phyloP scores from a whole-genome alignment of 257 asterid species.

The Solanum pinnatisectum region DNA sequence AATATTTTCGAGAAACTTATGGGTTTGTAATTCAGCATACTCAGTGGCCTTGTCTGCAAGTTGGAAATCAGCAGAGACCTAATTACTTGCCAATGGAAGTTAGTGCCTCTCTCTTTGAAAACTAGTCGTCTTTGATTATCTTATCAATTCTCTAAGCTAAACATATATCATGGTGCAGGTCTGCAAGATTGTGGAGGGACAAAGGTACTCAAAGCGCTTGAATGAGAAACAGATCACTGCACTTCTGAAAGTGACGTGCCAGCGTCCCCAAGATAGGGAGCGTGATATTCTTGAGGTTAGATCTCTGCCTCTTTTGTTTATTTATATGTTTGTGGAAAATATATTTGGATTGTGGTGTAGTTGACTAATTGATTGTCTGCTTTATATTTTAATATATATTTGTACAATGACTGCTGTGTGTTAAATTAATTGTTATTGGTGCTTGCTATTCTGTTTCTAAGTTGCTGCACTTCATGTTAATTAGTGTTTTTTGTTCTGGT shows the following conservation, averaged over 20 bases:
- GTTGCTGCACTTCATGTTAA: not conserved
- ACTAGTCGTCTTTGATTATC: not conserved
- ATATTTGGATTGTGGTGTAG: not conserved
- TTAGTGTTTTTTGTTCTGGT: not conserved
- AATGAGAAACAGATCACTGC: slow-evolving; percentile 93
- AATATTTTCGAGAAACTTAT: slow-evolving; percentile 76
- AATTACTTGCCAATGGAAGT: slow-evolving; percentile 98
- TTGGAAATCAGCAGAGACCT: slow-evolving; percentile 81
- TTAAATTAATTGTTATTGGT: not conserved
- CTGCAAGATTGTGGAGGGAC: slow-evolving; percentile 93
- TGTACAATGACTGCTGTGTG: too few relatives aligned
- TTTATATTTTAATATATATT: not conserved
- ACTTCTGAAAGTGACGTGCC: slow-evolving; percentile 89
- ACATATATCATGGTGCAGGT: slow-evolving; percentile 35
- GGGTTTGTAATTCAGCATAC: slow-evolving; percentile 68
- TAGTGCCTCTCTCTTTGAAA: not conserved
- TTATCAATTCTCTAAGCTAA: not conserved
- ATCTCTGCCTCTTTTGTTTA: not conserved
- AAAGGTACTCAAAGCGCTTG: slow-evolving; percentile 82
- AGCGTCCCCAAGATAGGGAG: slow-evolving; percentile 86
- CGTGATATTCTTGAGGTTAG: slow-evolving; percentile 59
- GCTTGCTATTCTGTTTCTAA: not conserved
- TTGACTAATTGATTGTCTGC: not conserved
- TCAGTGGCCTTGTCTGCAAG: slow-evolving; percentile 91
- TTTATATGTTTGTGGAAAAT: not conserved